Percentiles rank a stretch among this genome's conserved stretches.
Conservation (phyloP, 495 filamentous ascomycete genomes). For the Tuber brumale region DNA sequence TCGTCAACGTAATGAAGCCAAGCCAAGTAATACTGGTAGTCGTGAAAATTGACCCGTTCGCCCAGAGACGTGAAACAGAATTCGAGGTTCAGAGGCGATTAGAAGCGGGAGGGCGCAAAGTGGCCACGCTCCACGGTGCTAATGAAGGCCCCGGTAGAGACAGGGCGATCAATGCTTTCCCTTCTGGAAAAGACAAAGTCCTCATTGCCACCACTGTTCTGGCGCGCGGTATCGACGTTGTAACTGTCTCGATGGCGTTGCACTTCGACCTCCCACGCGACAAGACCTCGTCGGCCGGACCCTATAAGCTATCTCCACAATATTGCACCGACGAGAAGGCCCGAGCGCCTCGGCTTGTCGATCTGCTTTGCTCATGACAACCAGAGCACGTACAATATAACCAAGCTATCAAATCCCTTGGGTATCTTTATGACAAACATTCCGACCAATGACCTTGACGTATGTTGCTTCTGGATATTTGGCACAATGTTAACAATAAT, state of each 20-base stretch:
- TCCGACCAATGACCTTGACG: constrained; percentile 47
- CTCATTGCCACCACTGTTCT: constrained; percentile 97
- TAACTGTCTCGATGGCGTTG: constrained; percentile 94
- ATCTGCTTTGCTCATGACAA: constrained; percentile 83
- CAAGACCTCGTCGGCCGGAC: constrained; percentile 56
- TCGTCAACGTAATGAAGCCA: too few relatives aligned
- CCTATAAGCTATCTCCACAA: constrained; percentile 91
- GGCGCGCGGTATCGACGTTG: constrained; percentile 93
- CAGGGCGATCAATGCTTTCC: background rate
- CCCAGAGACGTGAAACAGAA: too few relatives aligned
- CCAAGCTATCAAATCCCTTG: constrained; percentile 68
- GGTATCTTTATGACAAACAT: constrained; percentile 53
- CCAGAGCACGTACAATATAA: constrained; percentile 64
- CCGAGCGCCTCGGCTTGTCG: constrained; percentile 88
- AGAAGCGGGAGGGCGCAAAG: too few relatives aligned
- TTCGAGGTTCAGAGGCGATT: too few relatives aligned
- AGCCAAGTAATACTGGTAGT: too few relatives aligned
- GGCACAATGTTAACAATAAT: constrained; percentile 1
- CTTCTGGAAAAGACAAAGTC: constrained; percentile 64
- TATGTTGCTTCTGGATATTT: constrained; percentile 10
- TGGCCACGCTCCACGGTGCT: too few relatives aligned
- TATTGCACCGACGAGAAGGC: constrained; percentile 97
- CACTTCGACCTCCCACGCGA: constrained; percentile 79
- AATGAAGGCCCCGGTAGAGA: too few relatives aligned
- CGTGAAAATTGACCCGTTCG: too few relatives aligned